Base-by-base conservation (phyloP, 1,284 basidiomycete genomes). In the Leccinum subrobustum region DNA sequence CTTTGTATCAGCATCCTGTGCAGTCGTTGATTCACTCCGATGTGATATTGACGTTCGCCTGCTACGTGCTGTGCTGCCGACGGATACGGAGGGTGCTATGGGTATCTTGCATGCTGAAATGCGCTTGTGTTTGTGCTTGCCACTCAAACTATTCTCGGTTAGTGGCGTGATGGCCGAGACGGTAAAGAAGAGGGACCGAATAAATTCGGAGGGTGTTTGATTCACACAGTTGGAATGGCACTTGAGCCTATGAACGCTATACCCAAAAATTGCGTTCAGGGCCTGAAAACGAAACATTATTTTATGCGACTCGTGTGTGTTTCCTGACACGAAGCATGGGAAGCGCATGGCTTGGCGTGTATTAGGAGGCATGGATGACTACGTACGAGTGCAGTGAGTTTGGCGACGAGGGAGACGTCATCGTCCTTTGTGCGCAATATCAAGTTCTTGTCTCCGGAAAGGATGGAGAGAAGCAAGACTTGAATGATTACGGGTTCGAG, bases 401-500 rank as follows among this genome's bases (percentile, higher is more conserved):
- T 84, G 23, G 79, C 76, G 47, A 87, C 81, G n/a, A 83, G 68
- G 29, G 76, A 64, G 35, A 88, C 73, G 63, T 90, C 88, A 58
- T 88, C 84, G 60, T 85, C 83, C 9, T 77, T 76, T 1, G 86
- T 82, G 56, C 85, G 80, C 11, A 91, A 71, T 60, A 91, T 78
- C 23, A 91, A 71, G 69, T 88, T 79, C 64, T 81, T 86, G 66
- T 83, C 76, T 3, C 82, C 83, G 3, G 87, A 79, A 47, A 88
- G 74, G 53, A 91, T 76, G 67, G 82, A 87, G 3, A 89, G 80
- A 16, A 91, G 79, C 20, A 91, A 73, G 27, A 87, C 83, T 65
- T 88, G 87, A 6, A 91, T 71, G 48, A 91, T 78, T 54, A 84
- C 79, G 11, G 82, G 78, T 60, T 91, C 88, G 3, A 89, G 60